A percentile compares a stretch with the other conserved stretches of the same genome.
Conservation (phyloP, 257 asterid species). For the Craterostigma plantagineum region DNA sequence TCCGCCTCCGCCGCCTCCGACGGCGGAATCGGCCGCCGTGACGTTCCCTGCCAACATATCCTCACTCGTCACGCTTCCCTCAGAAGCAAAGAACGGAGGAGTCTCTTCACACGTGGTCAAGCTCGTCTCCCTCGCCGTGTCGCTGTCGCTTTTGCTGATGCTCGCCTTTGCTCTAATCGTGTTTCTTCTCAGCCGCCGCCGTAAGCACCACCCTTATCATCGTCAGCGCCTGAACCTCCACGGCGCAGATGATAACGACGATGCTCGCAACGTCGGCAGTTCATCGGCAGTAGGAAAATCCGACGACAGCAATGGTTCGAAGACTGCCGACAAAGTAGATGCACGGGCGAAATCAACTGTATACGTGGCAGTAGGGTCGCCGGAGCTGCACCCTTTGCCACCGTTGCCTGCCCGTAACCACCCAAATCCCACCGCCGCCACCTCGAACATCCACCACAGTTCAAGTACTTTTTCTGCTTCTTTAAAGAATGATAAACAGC, state of each 20-base stretch:
- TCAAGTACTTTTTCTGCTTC: conserved; percentile 12
- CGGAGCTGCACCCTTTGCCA: conserved; percentile 86
- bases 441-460: neutral
- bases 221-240: conserved; percentile 56
- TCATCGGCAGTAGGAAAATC: neutral
- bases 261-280: conserved; percentile 13
- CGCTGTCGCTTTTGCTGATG: conserved; percentile 27
- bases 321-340: too few relatives aligned
- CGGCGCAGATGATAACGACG: conserved; percentile 28
- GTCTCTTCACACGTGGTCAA: conserved; percentile 16
- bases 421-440: neutral
- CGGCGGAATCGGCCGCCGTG: conserved; percentile 18
- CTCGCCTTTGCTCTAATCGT: conserved; percentile 21
- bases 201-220: conserved; percentile 12
- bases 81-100: conserved; percentile 30
- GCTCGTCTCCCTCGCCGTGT: conserved; percentile 32
- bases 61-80: conserved; percentile 62
- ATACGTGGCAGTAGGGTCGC: conserved; percentile 48
- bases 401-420: conserved; percentile 28
- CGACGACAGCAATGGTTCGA: too few relatives aligned
- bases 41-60: conserved; percentile 83
- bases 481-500: neutral
- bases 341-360: conserved; percentile 1
- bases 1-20: conserved; percentile 16
- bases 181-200: conserved; percentile 29